Percentiles rank a stretch among this genome's conserved stretches.
phyloP scores from a whole-genome alignment of 352 stramenopile species.

The Blastocystis sp. region DNA sequence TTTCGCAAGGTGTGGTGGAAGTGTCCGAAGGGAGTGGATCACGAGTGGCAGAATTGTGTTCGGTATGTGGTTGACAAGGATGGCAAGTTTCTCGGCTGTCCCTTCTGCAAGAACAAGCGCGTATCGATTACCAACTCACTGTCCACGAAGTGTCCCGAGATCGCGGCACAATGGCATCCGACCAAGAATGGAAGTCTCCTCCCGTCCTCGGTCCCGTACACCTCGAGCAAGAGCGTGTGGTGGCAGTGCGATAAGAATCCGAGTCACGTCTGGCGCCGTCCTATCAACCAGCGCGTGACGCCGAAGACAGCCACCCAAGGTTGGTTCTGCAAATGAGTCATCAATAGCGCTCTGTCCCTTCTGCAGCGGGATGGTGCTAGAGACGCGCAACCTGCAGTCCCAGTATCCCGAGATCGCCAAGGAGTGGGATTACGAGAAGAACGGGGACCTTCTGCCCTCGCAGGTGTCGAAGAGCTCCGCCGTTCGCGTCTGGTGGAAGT shows the following conservation, averaged over 20 bases:
- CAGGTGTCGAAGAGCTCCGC: constrained; percentile 23
- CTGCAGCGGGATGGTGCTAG: background rate
- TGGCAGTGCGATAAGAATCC: constrained; percentile 49
- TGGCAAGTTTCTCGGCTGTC: constrained; percentile 4
- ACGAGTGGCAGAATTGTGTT: constrained; percentile 35
- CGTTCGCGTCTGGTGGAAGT: constrained; percentile 48
- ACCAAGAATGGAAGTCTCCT: constrained; percentile 37
- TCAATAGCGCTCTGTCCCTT: constrained; percentile 26
- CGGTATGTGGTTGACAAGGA: constrained; percentile 31
- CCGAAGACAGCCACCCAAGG: constrained; percentile 2
- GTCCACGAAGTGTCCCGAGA: constrained; percentile 33
- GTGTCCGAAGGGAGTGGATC: constrained; percentile 54
- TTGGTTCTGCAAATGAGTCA: background rate
- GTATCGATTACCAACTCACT: constrained; percentile 51
- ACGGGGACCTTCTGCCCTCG: constrained; percentile 27
- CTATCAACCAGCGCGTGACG: constrained; percentile 29
- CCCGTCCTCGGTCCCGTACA: constrained; percentile 22
- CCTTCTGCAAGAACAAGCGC: constrained; percentile 49
- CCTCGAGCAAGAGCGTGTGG: constrained; percentile 24
- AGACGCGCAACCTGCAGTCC: background rate
- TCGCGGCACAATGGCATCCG: constrained; percentile 55
- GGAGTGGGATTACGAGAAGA: constrained; percentile 48
- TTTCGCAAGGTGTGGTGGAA: constrained; percentile 55
- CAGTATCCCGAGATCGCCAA: constrained; percentile 41
- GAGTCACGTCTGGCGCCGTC: constrained; percentile 26